phyloP scores from a whole-genome alignment of 441 rosid species.

The Manihot esculenta region DNA sequence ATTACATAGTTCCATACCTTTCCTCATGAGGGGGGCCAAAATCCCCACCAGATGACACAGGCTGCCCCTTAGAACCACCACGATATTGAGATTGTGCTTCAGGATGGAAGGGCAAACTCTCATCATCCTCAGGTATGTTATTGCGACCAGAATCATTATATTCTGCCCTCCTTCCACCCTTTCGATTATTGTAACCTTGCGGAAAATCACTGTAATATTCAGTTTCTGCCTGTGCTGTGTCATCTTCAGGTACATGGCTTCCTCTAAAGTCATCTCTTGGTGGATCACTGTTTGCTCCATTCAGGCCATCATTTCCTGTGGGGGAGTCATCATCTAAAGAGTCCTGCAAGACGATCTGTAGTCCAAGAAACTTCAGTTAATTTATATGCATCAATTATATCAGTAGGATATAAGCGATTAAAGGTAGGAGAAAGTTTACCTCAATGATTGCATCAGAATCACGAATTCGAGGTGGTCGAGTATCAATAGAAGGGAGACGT shows the following conservation, averaged over 20 bases:
- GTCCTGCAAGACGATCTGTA: conserved; percentile 82
- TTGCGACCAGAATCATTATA: conserved; percentile 34
- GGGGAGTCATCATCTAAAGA: conserved; percentile 57
- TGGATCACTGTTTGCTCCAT: conserved; percentile 35
- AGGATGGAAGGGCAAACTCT: conserved; percentile 29
- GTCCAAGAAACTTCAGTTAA: conserved; percentile 36
- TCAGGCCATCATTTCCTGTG: conserved; percentile 36
- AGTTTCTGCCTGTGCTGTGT: conserved; percentile 26
- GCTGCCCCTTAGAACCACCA: conserved; percentile 40
- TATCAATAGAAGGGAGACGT: conserved; percentile 84
- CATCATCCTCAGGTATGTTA: conserved; percentile 50
- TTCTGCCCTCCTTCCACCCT: conserved; percentile 39
- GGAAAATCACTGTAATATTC: conserved; percentile 39
- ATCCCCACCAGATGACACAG: conserved; percentile 34
- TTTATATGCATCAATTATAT: conserved; percentile 18
- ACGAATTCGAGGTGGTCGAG: conserved; percentile 83
- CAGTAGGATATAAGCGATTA: conserved; percentile 15
- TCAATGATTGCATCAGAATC: conserved; percentile 95
- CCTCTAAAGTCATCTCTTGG: conserved; percentile 38
- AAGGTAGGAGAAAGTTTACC: conserved; percentile 43
- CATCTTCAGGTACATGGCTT: conserved; percentile 41
- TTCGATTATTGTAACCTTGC: conserved; percentile 40
- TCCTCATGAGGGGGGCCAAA: conserved; percentile 40
- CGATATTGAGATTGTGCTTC: conserved; percentile 33
- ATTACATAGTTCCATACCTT: conserved; percentile 39